Evolutionary conservation across 2,329 filamentous ascomycete species (phyloP).

Genomic region (Colletotrichum siamense): DNA sequence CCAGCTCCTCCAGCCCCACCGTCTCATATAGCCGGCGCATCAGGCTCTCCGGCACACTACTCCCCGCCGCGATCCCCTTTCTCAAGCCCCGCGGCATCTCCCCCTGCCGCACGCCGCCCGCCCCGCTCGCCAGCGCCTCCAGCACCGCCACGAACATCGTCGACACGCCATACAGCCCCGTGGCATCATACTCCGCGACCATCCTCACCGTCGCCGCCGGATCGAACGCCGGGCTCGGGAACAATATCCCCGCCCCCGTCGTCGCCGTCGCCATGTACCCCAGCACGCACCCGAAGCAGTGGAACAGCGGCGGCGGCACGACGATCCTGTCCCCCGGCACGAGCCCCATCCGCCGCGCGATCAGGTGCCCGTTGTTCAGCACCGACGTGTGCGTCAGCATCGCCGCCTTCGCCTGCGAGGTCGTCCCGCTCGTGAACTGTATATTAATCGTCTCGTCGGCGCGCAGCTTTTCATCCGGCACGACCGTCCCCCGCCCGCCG

Average conservation of each 20-base stretch:
- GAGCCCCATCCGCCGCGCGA: conserved; percentile 85
- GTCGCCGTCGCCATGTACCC: conserved; percentile 98
- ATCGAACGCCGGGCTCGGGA: conserved; percentile 88
- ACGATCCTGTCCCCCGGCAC: conserved; percentile 76
- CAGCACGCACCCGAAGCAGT: conserved; percentile 89
- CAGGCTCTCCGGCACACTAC: conserved; percentile 80
- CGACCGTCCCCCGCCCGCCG: conserved; percentile 36
- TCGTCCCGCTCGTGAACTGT: conserved; percentile 97
- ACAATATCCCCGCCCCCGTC: conserved; percentile 77
- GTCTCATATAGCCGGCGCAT: conserved; percentile 77
- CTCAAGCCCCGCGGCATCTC: conserved; percentile 54
- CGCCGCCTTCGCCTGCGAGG: conserved; percentile 87
- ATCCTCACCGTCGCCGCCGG: conserved; percentile 71
- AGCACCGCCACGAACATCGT: conserved; percentile 95
- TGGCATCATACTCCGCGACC: conserved; percentile 58
- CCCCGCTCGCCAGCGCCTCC: conserved; percentile 67
- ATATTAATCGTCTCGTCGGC: conserved; percentile 85
- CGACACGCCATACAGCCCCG: conserved; percentile 83
- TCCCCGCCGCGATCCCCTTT: conserved; percentile 93
- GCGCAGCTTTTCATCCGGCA: conserved; percentile 51
- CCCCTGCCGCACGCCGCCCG: conserved; percentile 27
- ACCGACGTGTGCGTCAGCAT: conserved; percentile 87
- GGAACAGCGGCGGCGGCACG: conserved; percentile 85
- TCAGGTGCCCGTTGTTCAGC: conserved; percentile 88
- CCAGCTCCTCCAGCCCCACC: conserved; percentile 81